Base-by-base conservation (phyloP, 1,139 yeast species). In the Arxiozyma telluris region DNA sequence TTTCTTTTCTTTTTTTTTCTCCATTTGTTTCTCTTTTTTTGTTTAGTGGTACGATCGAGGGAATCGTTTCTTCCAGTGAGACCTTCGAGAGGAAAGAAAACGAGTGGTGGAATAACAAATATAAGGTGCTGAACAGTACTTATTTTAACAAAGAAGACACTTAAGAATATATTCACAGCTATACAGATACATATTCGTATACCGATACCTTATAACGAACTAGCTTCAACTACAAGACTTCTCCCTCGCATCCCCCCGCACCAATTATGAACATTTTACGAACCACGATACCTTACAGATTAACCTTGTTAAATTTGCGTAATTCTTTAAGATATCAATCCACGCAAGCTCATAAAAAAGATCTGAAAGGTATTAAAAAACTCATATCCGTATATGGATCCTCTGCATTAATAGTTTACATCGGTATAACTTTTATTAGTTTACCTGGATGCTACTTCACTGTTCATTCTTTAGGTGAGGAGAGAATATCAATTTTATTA, bases 391-490 rank as follows among this genome's bases (percentile, higher is more conserved):
- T 87, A 66, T 93, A 93, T 68, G 99, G 99, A 0, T 88, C 84
- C 73, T 81, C 95, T 8, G 98, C 96, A 0, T 72, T 93, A 22
- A 96, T 89, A 17, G 90, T 93, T 0, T 93, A 93, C 66, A 65
- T 89, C 43, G 84, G 79, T 0, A 69, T 93, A 21, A 77, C 88
- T 2, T 75, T 77, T 30, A 69, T 93, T 46, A 98, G 93, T 66
- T 76, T 88, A 60, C 98, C 98, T 1, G 61, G 90, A 4, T 88
- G 95, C 67, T 93, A 84, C 66, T 63, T 86, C 22, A 65, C 87
- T 49, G 98, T 93, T 17, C 97, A 90, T 67, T 81, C 91, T 0
- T 73, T 86, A 63, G 98, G 98, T 27, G 87, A 84, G 60, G 96
- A 89, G 41, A 77, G 80, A 61, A 87, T 90, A 46, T 81, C 80